Base-by-base conservation (phyloP, 768 basidiomycete genomes). In the Phanerochaete sordida region DNA sequence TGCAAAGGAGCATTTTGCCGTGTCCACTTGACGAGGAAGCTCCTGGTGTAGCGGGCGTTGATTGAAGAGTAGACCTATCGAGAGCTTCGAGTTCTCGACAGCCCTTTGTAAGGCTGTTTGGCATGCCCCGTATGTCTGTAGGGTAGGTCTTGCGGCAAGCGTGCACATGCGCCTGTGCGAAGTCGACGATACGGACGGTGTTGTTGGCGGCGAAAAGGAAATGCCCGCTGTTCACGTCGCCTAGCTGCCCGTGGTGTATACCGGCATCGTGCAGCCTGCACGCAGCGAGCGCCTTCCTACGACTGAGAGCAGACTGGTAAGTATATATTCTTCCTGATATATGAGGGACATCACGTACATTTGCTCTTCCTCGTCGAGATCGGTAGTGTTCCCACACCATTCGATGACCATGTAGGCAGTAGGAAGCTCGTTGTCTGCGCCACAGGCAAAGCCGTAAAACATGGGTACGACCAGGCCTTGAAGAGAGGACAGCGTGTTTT, bases 401-500 rank as follows among this genome's bases (percentile, higher is more conserved):
- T 79, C 78, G 43, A 81, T 62, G 24, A 81, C 56, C 58, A 78
- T 64, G 60, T 73, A 76, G 3, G 9, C 72, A 24, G 8, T 74
- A 65, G 8, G 58, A 62, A 7, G 70, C 72, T 12, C 33, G 7
- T 35, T 6, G 33, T 35, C 33, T 6, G 13, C 13, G 33, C 33
- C 13, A 72, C 71, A 26, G 65, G 64, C 61, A 65, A 81, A 69
- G 1, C 78, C 77, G 58, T 74, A 74, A 61, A 69, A 75, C n/a
- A 54, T 65, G 11, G 78, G 79, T 0, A 79, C 74, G 9, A 74
- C 69, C 9, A 24, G 64, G 5, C 78, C 78, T 57, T 81, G 79
- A 5, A 79, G 68, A 9, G 58, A 52, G 31, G 48, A 44, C 30
- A 79, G 68, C 23, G 73, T 66, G 11, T 68, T 65, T 53, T 66